Evolutionary conservation across 768 basidiomycete genomes (phyloP).

Genomic region (Leccinellum albellum): DNA sequence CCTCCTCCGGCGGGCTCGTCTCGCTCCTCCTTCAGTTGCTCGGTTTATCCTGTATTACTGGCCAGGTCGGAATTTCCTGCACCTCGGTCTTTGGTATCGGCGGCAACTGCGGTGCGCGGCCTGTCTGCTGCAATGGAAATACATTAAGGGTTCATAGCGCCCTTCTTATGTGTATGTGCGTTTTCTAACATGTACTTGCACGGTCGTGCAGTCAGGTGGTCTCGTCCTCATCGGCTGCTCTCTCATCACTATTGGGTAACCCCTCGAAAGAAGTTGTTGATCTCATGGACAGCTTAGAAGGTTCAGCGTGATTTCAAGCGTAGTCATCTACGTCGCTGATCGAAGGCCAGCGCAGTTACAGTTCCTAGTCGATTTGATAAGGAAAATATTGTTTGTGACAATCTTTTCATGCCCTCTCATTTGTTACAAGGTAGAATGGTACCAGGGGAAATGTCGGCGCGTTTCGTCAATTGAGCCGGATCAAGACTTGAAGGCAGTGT

Average conservation of each 20-base stretch:
- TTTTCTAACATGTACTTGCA: neutral
- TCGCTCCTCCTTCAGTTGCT: neutral
- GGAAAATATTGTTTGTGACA: too few species aligned
- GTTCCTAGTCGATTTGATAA: too few species aligned
- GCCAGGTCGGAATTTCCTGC: neutral
- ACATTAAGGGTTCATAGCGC: neutral
- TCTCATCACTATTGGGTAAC: neutral
- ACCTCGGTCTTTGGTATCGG: neutral
- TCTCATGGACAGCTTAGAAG: too few species aligned
- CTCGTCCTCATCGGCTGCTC: neutral
- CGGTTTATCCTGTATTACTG: neutral
- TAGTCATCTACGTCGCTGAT: too few species aligned
- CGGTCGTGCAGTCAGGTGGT: neutral
- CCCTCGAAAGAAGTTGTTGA: too few species aligned
- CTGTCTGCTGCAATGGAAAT: slow-evolving; percentile 4
- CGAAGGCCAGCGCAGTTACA: too few species aligned
- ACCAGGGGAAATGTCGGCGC: too few species aligned
- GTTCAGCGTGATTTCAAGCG: too few species aligned
- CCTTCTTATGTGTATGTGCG: neutral
- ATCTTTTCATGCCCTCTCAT: too few species aligned
- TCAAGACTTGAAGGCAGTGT: neutral
- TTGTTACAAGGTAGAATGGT: too few species aligned
- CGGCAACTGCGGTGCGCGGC: neutral
- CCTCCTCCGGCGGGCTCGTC: too few species aligned
- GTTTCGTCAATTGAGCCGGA: too few species aligned